These are phyloP conservation scores for Stenocarpella maydis DNA, from an alignment of 2,329 filamentous ascomycete species.

Conservation along the genomic window DNA sequence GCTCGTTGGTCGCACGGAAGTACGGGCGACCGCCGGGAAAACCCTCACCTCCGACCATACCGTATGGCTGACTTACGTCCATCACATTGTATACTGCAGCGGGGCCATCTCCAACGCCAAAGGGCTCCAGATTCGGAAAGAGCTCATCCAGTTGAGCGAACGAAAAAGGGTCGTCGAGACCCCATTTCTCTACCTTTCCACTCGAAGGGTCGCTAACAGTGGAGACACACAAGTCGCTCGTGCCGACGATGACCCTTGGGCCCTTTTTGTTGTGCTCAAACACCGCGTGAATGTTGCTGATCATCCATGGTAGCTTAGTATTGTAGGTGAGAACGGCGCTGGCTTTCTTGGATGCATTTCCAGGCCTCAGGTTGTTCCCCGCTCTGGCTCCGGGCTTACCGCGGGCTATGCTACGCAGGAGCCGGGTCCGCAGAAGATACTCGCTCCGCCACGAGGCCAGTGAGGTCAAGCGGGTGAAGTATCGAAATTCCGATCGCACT, in stretches of 20 bases:
- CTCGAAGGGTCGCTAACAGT: conserved; percentile 81
- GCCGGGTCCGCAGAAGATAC: conserved; percentile 86
- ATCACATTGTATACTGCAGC: conserved; percentile 85
- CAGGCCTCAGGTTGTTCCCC: conserved; percentile 60
- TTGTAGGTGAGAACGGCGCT: conserved; percentile 85
- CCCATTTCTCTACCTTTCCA: conserved; percentile 84
- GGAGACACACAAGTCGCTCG: conserved; percentile 79
- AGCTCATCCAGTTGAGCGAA: conserved; percentile 82
- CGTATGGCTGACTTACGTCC: conserved; percentile 88
- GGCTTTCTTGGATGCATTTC: conserved; percentile 67
- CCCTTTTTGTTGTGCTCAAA: conserved; percentile 78
- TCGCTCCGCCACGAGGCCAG: conserved; percentile 96
- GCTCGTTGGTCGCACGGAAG: conserved; percentile 77
- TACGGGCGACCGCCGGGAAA: conserved; percentile 84
- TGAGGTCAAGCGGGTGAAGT: conserved; percentile 82
- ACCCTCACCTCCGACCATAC: conserved; percentile 85
- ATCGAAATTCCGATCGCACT: conserved; percentile 76
- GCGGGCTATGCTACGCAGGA: conserved; percentile 81
- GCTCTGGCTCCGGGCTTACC: conserved; percentile 76
- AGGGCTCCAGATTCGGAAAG: conserved; percentile 76
- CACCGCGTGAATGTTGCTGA: conserved; percentile 81
- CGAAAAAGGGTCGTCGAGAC: conserved; percentile 75
- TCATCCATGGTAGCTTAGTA: conserved; percentile 79
- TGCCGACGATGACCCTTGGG: conserved; percentile 83
- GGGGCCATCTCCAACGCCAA: conserved; percentile 80